phyloP scores from a whole-genome alignment of 345 rosid genomes.

The Acer saccharum region DNA sequence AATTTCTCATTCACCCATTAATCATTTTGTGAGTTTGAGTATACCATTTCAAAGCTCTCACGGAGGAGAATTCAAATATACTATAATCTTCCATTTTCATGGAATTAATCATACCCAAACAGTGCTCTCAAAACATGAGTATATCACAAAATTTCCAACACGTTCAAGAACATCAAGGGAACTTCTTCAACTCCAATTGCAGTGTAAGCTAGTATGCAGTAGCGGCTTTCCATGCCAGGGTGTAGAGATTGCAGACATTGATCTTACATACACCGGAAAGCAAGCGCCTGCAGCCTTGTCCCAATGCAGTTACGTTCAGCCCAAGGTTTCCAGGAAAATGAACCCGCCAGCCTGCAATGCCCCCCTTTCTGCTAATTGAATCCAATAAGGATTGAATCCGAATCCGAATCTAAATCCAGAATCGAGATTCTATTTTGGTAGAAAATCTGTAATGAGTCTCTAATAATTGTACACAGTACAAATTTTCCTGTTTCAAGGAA shows the following conservation, averaged over 20 bases:
- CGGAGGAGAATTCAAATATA: no score
- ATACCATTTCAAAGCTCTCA: no score
- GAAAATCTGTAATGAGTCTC: no score
- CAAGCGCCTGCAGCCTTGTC: constrained; percentile 12
- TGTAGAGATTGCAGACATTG: constrained; percentile 31
- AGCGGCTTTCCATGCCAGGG: constrained; percentile 19
- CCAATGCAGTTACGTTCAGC: constrained; percentile 25
- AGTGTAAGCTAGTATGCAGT: constrained; percentile 31
- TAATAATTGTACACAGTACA: no score
- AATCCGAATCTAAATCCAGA: background rate
- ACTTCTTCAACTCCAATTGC: constrained; percentile 17
- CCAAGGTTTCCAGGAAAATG: constrained; percentile 21
- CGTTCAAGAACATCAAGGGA: constrained; percentile 34
- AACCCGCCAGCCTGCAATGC: constrained; percentile 22
- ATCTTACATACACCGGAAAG: constrained; percentile 17
- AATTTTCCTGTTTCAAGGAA: no score
- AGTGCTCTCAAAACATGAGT: no score
- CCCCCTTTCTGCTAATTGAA: background rate
- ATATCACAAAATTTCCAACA: no score
- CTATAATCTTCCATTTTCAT: no score
- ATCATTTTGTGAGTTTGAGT: no score
- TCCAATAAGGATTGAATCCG: background rate
- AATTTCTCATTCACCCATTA: no score
- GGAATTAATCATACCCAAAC: no score
- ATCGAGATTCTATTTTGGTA: no score